phyloP scores from a whole-genome alignment of 768 basidiomycete species.

The Tylopilus sp. region DNA sequence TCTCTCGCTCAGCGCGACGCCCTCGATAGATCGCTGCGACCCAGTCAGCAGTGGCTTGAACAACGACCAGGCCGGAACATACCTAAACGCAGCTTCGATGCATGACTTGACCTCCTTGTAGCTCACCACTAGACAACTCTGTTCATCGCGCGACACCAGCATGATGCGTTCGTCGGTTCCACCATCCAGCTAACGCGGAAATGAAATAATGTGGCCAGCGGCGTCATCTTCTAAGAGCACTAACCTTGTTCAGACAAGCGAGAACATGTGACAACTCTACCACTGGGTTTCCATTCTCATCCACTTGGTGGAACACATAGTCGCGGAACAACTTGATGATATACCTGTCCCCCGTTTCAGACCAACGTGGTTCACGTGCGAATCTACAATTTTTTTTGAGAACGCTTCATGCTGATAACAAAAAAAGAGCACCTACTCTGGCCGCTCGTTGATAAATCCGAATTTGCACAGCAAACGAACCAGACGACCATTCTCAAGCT shows the following conservation, averaged over 20 bases:
- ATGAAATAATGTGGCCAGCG: background rate
- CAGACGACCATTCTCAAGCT: slow-evolving; percentile 91
- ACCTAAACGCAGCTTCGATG: slow-evolving; percentile 83
- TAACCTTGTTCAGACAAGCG: slow-evolving; percentile 88
- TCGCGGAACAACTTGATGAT: slow-evolving; percentile 98
- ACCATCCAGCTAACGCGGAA: slow-evolving; percentile 68
- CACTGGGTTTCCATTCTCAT: slow-evolving; percentile 84
- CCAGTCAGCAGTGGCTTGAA: background rate
- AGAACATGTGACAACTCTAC: slow-evolving; percentile 90
- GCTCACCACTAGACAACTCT: slow-evolving; percentile 90
- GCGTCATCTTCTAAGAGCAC: slow-evolving; percentile 15
- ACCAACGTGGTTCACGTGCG: slow-evolving; percentile 94
- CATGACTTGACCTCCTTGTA: slow-evolving; percentile 90
- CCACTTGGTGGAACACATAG: slow-evolving; percentile 97
- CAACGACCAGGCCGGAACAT: slow-evolving; percentile 18
- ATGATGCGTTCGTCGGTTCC: slow-evolving; percentile 93
- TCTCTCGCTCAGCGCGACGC: slow-evolving; percentile 19
- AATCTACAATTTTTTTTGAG: slow-evolving; percentile 54
- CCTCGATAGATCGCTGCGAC: slow-evolving; percentile 44
- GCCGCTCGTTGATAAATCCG: slow-evolving; percentile 98
- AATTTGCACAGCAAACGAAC: slow-evolving; percentile 90
- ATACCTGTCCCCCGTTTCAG: slow-evolving; percentile 97
- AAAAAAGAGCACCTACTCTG: slow-evolving; percentile 64
- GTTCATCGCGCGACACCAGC: slow-evolving; percentile 93
- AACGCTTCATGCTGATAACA: background rate